Evolutionary conservation across 192 early-diverging fungal genomes (phyloP), one percentile per base, ranked within the genome.

Genomic region (Paraglomus occultum): DNA sequence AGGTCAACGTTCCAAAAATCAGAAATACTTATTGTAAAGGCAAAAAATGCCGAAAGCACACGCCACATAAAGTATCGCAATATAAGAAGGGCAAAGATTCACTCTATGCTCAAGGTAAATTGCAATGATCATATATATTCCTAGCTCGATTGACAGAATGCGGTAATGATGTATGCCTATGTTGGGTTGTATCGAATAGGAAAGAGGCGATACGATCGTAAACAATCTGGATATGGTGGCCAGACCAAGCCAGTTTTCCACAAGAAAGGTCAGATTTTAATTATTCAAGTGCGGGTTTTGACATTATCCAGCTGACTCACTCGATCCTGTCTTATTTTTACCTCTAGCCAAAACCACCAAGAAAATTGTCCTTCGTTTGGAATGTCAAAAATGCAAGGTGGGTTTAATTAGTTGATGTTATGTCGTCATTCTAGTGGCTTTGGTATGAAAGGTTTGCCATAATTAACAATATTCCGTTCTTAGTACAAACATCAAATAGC

Each of bases 181-280:
- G 46, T n/a, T 70, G 9, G 50, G 8, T 44, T 53, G 6, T 47
- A 51, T 17, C 11, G 43, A 40, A 67, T 63, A 80, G 83, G 89
- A 79, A 90, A 92, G 85, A 88, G 91, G 80, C 91, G 91, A 90
- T 92, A 97, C 88, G 94, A 95, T 85, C 89, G 95, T 78, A 99
- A 99, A 90, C 96, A 98, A 85, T 89, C 88, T 70, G 97, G 97
- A 87, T 98, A 90, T 85, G 97, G 97, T 94, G 97, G 97, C 89
- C 97, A 99, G 87, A 98, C 95, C 84, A 99, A 99, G 92, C 97
- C 95, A 79, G 92, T 98, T 77, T 99, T 99, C 94, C 95, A 97
- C 92, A 99, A 99, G 90, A 99, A 99, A 92, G 64, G 64, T 67
- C 20, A 31, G 15, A 45, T 43, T 44, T 46, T 43, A 50, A 11